Base-by-base conservation (phyloP, 129 eudicot genomes). In the Gnaphalium uliginosum region DNA sequence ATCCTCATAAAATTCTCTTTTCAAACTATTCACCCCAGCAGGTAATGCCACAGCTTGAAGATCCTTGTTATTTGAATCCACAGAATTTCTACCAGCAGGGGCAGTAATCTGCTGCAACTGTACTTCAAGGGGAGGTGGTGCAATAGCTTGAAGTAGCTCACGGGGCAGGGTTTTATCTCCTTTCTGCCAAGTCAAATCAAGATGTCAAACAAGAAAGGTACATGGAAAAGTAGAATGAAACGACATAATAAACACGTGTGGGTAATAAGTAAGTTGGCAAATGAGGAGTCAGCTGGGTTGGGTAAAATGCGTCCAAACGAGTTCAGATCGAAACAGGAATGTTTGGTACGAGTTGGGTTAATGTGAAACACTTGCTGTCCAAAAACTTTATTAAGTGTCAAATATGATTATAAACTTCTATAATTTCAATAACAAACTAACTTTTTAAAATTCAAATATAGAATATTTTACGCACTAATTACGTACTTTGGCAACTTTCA, bases 101-200 rank as follows among this genome's bases (percentile, higher is more conserved):
- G 82, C 77, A 46, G 76, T 32, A 61, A 71, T 73, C 76, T 84
- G 92, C 71, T 81, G 88, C 24, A 76, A 51, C 81, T 90, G 96
- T 50, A 85, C 48, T 72, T 94, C 99, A 21, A 89, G 89, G 41
- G 97, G 92, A 3, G 97, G 99, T 18, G 99, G 99, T 4, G 77
- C 75, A 66, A 94, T 91, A 46, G 96, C 86, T 61, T 87, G 92
- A 59, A 94, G 92, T 59, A 94, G 82, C 78, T 90, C 97, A 35
- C 81, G 88, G 8, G 99, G 99, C 72, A 94, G 85, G 67, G 90
- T 87, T 75, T 81, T 86, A 67, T 94, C 97, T 76, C 97, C 97
- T 89, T 94, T 90, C 97, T 90, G 89, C 73, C 25, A 72, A 72
- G 66, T 25, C 53, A 72, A 50, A 33, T 33, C 66, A 70, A 60